Conservation (phyloP, 768 basidiomycete species). For the Tylopilus balloui region DNA sequence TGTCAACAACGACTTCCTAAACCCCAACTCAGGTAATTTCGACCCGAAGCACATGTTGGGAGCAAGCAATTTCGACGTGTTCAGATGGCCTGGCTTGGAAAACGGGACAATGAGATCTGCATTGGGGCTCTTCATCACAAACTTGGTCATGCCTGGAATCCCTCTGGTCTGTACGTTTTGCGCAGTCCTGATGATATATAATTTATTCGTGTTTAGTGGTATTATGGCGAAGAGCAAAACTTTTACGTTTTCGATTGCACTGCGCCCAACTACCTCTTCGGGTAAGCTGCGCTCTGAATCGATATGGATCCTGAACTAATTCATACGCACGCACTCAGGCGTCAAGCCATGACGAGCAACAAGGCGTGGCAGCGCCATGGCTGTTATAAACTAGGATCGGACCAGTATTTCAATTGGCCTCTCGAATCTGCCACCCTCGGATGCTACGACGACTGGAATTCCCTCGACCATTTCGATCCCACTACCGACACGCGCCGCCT, state of each 20-base stretch:
- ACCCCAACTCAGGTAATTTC: constrained; percentile 54
- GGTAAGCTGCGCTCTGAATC: constrained; percentile 40
- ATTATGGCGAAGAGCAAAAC: constrained; percentile 90
- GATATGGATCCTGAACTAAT: constrained; percentile 1
- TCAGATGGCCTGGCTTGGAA: constrained; percentile 86
- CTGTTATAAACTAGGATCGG: constrained; percentile 85
- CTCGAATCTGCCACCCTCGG: constrained; percentile 74
- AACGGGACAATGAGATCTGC: constrained; percentile 77
- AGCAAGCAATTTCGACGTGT: constrained; percentile 92
- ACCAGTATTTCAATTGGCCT: constrained; percentile 93
- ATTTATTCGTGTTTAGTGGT: constrained; percentile 43
- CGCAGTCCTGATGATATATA: background rate
- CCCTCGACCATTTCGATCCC: constrained; percentile 92
- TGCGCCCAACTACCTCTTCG: constrained; percentile 90
- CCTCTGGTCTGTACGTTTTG: constrained; percentile 50
- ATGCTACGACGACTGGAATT: constrained; percentile 88
- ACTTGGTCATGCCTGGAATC: constrained; percentile 83
- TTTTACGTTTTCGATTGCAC: constrained; percentile 84
- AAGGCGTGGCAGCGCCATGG: constrained; percentile 91
- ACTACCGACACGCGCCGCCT: constrained; percentile 73
- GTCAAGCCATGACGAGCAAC: constrained; percentile 85
- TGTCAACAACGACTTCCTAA: constrained; percentile 82
- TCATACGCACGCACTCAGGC: constrained; percentile 42
- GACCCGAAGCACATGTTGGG: constrained; percentile 91
- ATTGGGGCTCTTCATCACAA: constrained; percentile 73